A percentile compares a stretch with the other conserved stretches of the same genome.
phyloP scores from a whole-genome alignment of 805 yeast species.

The Yamadazyma akitaensis region DNA sequence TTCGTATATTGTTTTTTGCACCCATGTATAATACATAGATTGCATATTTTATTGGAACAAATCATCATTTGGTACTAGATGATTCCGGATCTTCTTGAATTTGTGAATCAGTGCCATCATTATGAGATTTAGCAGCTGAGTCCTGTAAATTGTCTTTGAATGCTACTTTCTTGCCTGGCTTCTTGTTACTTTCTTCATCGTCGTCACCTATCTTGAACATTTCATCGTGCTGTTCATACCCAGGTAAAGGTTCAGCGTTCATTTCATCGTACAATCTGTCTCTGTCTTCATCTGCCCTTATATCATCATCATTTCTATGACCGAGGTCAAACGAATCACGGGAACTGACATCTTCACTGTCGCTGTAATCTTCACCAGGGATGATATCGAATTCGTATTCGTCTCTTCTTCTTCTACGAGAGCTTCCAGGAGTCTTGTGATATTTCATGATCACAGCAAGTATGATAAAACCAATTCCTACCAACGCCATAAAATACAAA shows the following conservation, averaged over 20 bases:
- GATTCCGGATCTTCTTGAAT: neutral
- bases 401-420: slow-evolving; percentile 54
- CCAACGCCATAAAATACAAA: slow-evolving; percentile 58
- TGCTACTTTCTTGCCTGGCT: slow-evolving; percentile 3
- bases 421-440: slow-evolving; percentile 39
- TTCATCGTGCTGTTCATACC: slow-evolving; percentile 31
- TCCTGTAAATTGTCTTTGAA: slow-evolving; percentile 5
- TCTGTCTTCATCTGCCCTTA: slow-evolving; percentile 32
- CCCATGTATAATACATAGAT: neutral
- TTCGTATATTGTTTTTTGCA: neutral
- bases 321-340: slow-evolving; percentile 36
- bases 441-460: slow-evolving; percentile 44
- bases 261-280: slow-evolving; percentile 41
- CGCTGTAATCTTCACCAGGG: slow-evolving; percentile 57
- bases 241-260: slow-evolving; percentile 36
- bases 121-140: neutral
- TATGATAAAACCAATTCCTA: slow-evolving; percentile 55
- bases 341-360: slow-evolving; percentile 32
- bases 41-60: neutral
- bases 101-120: neutral
- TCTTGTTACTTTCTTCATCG: slow-evolving; percentile 22
- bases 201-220: slow-evolving; percentile 41
- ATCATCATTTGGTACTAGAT: neutral
- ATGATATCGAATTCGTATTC: slow-evolving; percentile 76
- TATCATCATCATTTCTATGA: slow-evolving; percentile 16